Evolutionary conservation across 495 filamentous ascomycete genomes (phyloP), one percentile per base, ranked within the genome.

Genomic region (Penicillium subrubescens): DNA sequence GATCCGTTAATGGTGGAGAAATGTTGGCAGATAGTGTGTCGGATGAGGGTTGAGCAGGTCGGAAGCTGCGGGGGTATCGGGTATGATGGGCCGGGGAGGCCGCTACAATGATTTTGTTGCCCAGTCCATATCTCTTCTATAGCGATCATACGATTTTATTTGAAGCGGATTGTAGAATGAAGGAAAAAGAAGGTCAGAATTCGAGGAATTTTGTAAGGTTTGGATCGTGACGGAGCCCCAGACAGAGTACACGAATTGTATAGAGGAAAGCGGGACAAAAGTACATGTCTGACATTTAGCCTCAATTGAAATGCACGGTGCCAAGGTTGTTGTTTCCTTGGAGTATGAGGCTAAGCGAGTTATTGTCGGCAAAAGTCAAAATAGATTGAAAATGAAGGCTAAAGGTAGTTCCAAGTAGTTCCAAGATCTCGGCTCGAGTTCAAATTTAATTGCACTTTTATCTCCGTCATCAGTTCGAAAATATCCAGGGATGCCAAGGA

Each of bases 221-320:
- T 5, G 17, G 41, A 8, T 23, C 31, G 8, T 48, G 11, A 48
- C n/a, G 10, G 37, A 27, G 37, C 15, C 5, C 11, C 12, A 12
- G 10, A 48, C 44, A 2, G 11, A 17, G 8, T 35, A 11, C 31
- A 31, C 11, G n/a, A 27, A 56, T 14, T 56, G 53, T 31, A 27
- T 27, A 56, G 25, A 21, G 12, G 52, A 44, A 14, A 29, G 35
- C 56, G 23, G 15, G 57, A 48, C 57, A 59, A 59, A 59, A 34
- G 57, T 46, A 59, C 57, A 27, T 59, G 41, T 23, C 34, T 34
- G 41, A 17, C 14, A 48, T 33, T 48, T 48, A 48, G 44, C 44
- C 44, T 48, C 44, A 48, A 48, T 25, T 48, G 44, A 25, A 48
- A 21, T 25, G 44, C 5, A 23, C 15, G 21, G 19, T 48, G 44